Percentiles rank a stretch among this genome's conserved stretches.
Evolutionary conservation across 1,284 basidiomycete genomes (phyloP).

Genomic region (Anthracocystis panici-leucophaei): DNA sequence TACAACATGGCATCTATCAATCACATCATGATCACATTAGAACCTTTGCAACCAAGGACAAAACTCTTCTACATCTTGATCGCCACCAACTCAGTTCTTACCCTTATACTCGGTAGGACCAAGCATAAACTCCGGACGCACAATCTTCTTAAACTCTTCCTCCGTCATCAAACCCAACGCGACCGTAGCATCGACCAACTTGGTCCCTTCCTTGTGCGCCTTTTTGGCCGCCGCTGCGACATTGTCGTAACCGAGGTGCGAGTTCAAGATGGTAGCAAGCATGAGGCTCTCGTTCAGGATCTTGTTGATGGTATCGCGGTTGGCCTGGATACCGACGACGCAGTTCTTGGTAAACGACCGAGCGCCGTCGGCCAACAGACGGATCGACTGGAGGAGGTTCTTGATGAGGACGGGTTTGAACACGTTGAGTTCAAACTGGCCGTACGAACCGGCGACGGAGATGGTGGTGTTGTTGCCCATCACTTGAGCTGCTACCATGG

Average conservation of each 20-base stretch:
- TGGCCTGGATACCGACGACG: constrained; percentile 94
- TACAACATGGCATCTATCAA: neutral
- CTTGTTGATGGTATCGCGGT: constrained; percentile 89
- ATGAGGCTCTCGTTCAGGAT: constrained; percentile 88
- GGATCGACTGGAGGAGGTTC: constrained; percentile 95
- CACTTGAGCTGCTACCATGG: constrained; percentile 98
- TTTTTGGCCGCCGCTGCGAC: constrained; percentile 99
- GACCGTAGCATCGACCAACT: constrained; percentile 93
- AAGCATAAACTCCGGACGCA: constrained; percentile 82
- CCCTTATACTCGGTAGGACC: constrained; percentile 60
- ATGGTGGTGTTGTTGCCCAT: constrained; percentile 98
- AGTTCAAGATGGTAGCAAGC: constrained; percentile 95
- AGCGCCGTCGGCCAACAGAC: constrained; percentile 88
- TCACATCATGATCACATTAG: no score
- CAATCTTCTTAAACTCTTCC: constrained; percentile 95
- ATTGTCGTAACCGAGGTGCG: constrained; percentile 93
- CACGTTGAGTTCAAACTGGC: constrained; percentile 99
- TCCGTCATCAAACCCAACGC: constrained; percentile 84
- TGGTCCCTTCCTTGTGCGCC: constrained; percentile 97
- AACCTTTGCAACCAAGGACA: neutral
- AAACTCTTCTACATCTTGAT: neutral
- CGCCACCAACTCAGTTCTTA: constrained; percentile 36
- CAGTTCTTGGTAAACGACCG: constrained; percentile 91
- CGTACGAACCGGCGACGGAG: constrained; percentile 90
- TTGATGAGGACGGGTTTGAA: constrained; percentile 99